These are phyloP conservation scores for Eucalyptus decipiens DNA, from an alignment of 345 rosid species.

Conservation along the genomic window DNA sequence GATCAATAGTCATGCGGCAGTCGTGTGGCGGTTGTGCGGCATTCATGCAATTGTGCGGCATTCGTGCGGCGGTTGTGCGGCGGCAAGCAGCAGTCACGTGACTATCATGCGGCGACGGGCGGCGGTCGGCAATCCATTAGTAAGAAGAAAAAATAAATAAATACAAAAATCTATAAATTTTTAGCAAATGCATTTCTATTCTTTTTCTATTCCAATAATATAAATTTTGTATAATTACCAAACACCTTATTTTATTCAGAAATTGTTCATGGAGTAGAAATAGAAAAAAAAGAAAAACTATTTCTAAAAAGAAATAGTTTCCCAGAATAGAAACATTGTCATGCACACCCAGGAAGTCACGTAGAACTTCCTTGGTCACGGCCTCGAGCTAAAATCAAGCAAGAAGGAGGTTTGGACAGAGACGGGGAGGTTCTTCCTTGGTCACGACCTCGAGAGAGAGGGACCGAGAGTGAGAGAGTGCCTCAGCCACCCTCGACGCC, in stretches of 20 bases:
- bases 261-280: fast-evolving
- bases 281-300: too few species aligned
- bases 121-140: fast-evolving
- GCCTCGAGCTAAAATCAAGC: too few species aligned
- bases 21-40: fast-evolving
- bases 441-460: too few species aligned
- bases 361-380: too few species aligned
- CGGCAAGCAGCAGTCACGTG: fast-evolving
- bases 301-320: fast-evolving
- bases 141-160: too few species aligned
- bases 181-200: fast-evolving
- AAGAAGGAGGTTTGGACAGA: too few species aligned
- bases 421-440: too few species aligned
- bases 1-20: fast-evolving
- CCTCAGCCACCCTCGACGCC: fast-evolving
- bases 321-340: fast-evolving
- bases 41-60: fast-evolving
- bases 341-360: too few species aligned
- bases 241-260: fast-evolving
- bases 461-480: too few species aligned
- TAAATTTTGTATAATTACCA: too few species aligned
- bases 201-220: fast-evolving
- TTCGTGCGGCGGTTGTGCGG: fast-evolving
- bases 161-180: too few species aligned
- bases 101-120: fast-evolving